Conservation (phyloP, 1,139 yeast genomes). For the Pichia norvegensis region DNA sequence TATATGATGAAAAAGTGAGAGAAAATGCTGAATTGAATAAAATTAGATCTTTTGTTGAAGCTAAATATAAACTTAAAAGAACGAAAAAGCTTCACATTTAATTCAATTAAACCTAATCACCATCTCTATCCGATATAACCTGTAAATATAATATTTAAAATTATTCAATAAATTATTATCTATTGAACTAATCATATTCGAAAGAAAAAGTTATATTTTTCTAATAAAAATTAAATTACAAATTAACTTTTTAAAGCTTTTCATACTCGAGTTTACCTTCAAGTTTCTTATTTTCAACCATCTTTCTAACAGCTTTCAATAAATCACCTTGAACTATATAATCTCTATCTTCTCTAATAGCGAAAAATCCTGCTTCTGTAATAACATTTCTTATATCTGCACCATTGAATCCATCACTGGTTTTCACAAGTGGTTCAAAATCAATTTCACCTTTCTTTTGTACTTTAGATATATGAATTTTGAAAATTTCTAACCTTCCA, state of each 20-base stretch:
- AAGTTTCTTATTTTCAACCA: slow-evolving; percentile 91
- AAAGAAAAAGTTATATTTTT: too few species aligned
- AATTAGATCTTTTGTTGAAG: slow-evolving; percentile 14
- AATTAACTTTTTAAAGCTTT: slow-evolving; percentile 71
- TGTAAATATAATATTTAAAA: background rate
- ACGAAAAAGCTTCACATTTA: slow-evolving; percentile 14
- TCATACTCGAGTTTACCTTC: slow-evolving; percentile 95
- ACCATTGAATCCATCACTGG: slow-evolving; percentile 99
- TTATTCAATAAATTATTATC: background rate
- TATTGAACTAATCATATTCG: too few species aligned
- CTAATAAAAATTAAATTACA: too few species aligned
- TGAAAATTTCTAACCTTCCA: slow-evolving; percentile 89
- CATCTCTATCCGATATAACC: background rate
- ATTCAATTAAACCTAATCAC: too few species aligned
- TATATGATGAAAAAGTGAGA: slow-evolving; percentile 13
- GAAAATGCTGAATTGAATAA: slow-evolving; percentile 21
- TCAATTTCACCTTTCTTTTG: slow-evolving; percentile 93
- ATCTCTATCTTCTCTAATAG: slow-evolving; percentile 95
- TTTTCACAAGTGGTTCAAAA: slow-evolving; percentile 92
- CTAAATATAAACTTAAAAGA: slow-evolving; percentile 18
- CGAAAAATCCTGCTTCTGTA: slow-evolving; percentile 99
- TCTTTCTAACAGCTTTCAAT: slow-evolving; percentile 97
- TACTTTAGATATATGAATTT: slow-evolving; percentile 83
- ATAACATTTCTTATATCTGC: slow-evolving; percentile 96
- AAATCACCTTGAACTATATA: slow-evolving; percentile 87